These are phyloP conservation scores for Zygosaccharomyces gambellarensis DNA, from an alignment of 805 yeast genomes.

Conservation along the genomic window DNA sequence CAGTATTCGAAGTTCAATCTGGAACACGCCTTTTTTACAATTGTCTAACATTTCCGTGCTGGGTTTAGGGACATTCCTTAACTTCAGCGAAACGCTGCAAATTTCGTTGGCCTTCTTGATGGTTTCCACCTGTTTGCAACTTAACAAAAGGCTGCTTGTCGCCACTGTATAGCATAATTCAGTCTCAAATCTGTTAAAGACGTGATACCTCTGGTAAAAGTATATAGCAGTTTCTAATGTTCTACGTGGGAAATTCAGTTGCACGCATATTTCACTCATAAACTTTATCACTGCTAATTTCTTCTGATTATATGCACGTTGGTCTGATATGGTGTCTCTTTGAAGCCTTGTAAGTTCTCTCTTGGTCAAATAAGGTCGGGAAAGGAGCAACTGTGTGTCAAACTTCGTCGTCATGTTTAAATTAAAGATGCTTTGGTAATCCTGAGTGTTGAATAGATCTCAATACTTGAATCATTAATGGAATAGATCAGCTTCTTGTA, in stretches of 20 bases:
- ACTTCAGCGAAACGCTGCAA: conserved; percentile 37
- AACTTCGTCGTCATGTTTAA: conserved; percentile 16
- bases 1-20: conserved; percentile 63
- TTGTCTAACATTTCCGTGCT: conserved; percentile 42
- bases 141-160: conserved; percentile 60
- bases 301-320: conserved; percentile 46
- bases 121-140: conserved; percentile 79
- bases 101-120: conserved; percentile 69
- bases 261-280: conserved; percentile 47
- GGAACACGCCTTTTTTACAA: conserved; percentile 52
- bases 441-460: neutral
- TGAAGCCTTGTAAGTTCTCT: conserved; percentile 51
- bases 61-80: conserved; percentile 28
- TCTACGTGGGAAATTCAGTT: conserved; percentile 61
- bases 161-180: conserved; percentile 59
- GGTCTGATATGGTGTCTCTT: conserved; percentile 47
- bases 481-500: too few relatives aligned
- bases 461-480: neutral
- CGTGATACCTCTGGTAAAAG: conserved; percentile 64
- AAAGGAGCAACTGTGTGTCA: conserved; percentile 34
- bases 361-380: conserved; percentile 58
- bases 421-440: neutral
- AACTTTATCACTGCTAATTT: conserved; percentile 52
- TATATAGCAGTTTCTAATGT: conserved; percentile 67
- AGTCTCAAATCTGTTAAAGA: conserved; percentile 58